Conservation (phyloP, 306 rosid genomes). For the Pyrus bretschneideri region DNA sequence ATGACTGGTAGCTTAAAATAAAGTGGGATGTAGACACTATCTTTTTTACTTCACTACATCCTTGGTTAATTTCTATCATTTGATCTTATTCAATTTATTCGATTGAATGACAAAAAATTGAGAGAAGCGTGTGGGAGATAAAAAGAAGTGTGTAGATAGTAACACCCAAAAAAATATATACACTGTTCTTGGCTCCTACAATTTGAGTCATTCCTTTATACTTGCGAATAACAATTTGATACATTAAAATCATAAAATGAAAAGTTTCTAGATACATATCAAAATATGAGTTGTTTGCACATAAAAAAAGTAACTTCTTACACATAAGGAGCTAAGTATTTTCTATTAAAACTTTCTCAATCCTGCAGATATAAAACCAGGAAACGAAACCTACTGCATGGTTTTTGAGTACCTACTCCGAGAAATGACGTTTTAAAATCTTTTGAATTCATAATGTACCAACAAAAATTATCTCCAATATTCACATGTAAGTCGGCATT, state of each 20-base stretch:
- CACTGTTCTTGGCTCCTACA: too few species aligned
- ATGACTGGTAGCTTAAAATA: too few species aligned
- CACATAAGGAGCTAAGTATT: not conserved
- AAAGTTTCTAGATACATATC: not conserved
- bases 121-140: too few species aligned
- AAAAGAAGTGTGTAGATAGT: too few species aligned
- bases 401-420: slow-evolving; percentile 36
- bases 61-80: too few species aligned
- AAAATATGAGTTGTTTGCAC: not conserved
- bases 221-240: too few species aligned
- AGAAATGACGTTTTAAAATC: slow-evolving; percentile 44
- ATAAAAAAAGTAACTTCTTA: not conserved
- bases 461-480: slow-evolving; percentile 21
- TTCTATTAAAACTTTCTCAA: not conserved
- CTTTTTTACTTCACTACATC: too few species aligned
- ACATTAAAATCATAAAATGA: not conserved
- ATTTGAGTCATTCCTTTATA: too few species aligned
- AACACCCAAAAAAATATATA: too few species aligned
- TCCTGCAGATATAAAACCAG: slow-evolving; percentile 27
- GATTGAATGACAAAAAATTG: accelerated
- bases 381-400: slow-evolving; percentile 39
- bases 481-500: slow-evolving; percentile 79
- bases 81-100: too few species aligned
- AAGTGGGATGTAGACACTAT: too few species aligned
- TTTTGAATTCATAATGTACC: slow-evolving; percentile 9